phyloP scores from a whole-genome alignment of 2,329 filamentous ascomycete genomes.

The Conoideocrella luteorostrata region DNA sequence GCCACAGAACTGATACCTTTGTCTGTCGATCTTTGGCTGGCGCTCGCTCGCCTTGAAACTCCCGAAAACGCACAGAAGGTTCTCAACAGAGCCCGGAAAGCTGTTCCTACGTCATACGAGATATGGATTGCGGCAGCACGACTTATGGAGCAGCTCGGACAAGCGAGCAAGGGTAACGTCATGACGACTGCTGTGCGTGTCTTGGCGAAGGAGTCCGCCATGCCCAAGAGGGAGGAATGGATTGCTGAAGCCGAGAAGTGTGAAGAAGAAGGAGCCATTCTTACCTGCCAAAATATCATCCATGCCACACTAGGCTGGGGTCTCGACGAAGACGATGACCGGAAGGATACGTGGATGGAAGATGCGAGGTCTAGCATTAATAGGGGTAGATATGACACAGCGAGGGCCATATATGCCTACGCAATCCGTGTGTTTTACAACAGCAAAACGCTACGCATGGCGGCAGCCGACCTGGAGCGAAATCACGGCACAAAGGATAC shows the following conservation, averaged over 20 bases:
- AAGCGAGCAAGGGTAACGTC: conserved; percentile 73
- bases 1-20: conserved; percentile 92
- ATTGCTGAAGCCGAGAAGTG: conserved; percentile 91
- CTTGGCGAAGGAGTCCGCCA: conserved; percentile 83
- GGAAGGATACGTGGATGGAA: conserved; percentile 92
- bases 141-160: conserved; percentile 80
- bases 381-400: conserved; percentile 80
- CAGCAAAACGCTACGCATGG: conserved; percentile 82
- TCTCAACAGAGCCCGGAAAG: conserved; percentile 89
- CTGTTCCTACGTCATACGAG: conserved; percentile 85
- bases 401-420: conserved; percentile 88
- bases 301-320: conserved; percentile 89
- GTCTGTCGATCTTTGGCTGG: conserved; percentile 92
- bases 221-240: conserved; percentile 97
- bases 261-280: conserved; percentile 80
- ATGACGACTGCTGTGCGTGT: conserved; percentile 92
- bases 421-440: conserved; percentile 83
- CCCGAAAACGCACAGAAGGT: conserved; percentile 92
- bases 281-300: conserved; percentile 86
- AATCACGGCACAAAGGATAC: conserved; percentile 80
- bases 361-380: conserved; percentile 80
- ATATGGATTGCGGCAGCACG: conserved; percentile 95
- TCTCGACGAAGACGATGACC: conserved; percentile 91
- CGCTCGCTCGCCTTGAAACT: conserved; percentile 80
- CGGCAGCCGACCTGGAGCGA: conserved; percentile 84